Evolutionary conservation across 225 moss, liverwort and hornwort genomes (phyloP), one percentile per base, ranked within the genome.

Genomic region (Asterella californica): DNA sequence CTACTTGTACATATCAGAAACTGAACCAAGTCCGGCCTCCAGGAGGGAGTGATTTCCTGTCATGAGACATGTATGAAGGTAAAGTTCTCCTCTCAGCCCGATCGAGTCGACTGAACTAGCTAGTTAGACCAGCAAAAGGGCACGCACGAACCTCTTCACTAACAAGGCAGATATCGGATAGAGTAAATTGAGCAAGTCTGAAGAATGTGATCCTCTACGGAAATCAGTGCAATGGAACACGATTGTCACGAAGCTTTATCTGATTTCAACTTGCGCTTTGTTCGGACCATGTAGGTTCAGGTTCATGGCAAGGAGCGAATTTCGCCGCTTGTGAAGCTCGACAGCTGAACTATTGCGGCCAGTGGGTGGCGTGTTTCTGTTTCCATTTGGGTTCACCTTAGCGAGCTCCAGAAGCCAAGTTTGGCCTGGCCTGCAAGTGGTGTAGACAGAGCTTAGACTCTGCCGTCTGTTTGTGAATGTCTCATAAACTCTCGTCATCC

Each of bases 291-390:
- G 70, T 42, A 75, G 75, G 54, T 75, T 75, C 33, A 15, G 17
- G 10, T 32, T 75, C 55, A 72, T 72, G 15, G 29, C 27, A 30
- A 50, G 29, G 72, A 72, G 2, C 50, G 34, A 50, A 72, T 29
- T 15, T 72, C 49, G 72, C 50, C 72, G 48, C 22, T n/a, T 72
- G 72, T 72, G 72, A 72, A 72, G 72, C 75, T 75, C 6, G 14
- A 33, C 32, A 29, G 53, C 75, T 75, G 33, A 55, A 53, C 75
- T 53, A 54, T 0, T 42, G 27, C 54, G 54, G 45, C 75, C 53
- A 55, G 75, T 38, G 27, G 2, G 15, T 24, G 15, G 49, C 15
- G 24, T 73, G 9, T 29, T 32, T 55, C 33, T 75, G 54, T 75
- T 55, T 75, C 55, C 18, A 6, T 9, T 17, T 54, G 32, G 5